These are phyloP conservation scores for Saccharomyces eubayanus DNA, from an alignment of 805 yeast genomes.

Conservation along the genomic window DNA sequence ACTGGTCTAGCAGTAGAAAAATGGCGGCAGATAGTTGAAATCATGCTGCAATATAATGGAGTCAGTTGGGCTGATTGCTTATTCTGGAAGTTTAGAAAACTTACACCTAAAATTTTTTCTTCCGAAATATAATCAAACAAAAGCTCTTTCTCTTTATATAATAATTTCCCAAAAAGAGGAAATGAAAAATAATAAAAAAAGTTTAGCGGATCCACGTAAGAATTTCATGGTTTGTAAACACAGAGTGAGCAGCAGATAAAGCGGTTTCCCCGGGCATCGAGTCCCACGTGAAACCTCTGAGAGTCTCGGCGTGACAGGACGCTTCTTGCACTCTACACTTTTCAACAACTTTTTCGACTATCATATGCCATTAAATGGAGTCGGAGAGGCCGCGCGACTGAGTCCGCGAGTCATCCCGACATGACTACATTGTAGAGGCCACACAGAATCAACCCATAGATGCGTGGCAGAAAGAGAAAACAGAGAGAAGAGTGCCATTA, in stretches of 20 bases:
- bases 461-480: not conserved
- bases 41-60: not conserved
- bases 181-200: not conserved
- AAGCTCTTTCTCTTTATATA: not conserved
- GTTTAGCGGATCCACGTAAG: not conserved
- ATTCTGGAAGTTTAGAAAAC: not conserved
- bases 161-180: not conserved
- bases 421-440: not conserved
- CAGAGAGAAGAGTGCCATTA: not conserved
- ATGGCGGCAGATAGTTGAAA: not conserved
- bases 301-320: not conserved
- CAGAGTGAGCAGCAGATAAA: not conserved
- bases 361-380: not conserved
- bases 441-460: not conserved
- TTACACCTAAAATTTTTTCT: not conserved
- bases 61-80: not conserved
- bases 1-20: not conserved
- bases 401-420: not conserved
- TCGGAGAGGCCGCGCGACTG: not conserved
- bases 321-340: not conserved
- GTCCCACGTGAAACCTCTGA: not conserved
- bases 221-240: not conserved
- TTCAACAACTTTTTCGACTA: not conserved
- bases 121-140: not conserved
- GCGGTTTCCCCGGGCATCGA: not conserved